phyloP scores from a whole-genome alignment of 371 early-diverging fungal genomes.

The Lichtheimia corymbifera region DNA sequence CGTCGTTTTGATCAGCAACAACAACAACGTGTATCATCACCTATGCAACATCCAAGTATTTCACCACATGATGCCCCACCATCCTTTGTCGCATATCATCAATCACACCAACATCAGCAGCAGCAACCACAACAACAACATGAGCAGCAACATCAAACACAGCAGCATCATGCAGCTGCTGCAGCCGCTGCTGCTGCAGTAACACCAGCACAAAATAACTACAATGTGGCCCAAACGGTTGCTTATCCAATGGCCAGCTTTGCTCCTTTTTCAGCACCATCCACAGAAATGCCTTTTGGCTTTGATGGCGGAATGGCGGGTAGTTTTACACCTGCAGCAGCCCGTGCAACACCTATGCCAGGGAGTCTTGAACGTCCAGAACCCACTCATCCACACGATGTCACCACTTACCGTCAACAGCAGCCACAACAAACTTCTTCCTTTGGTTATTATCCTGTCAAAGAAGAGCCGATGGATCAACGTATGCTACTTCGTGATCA shows the following conservation, averaged over 20 bases:
- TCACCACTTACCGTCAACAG: conserved; percentile 6
- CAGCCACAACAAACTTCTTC: conserved; percentile 1
- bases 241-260: conserved; percentile 12
- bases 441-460: conserved; percentile 9
- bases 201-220: conserved; percentile 1
- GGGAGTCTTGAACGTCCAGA: conserved; percentile 12
- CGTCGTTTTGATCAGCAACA: conserved; percentile 13
- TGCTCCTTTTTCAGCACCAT: conserved; percentile 12
- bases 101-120: conserved; percentile 16
- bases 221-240: conserved; percentile 5
- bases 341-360: neutral
- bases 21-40: conserved; percentile 14
- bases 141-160: conserved; percentile 14
- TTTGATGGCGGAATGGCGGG: conserved; percentile 13
- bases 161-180: conserved; percentile 7
- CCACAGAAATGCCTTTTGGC: conserved; percentile 12
- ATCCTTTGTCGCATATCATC: conserved; percentile 9
- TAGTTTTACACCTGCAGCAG: neutral
- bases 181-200: no score
- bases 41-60: conserved; percentile 5
- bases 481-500: conserved; percentile 12
- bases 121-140: conserved; percentile 16
- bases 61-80: conserved; percentile 11
- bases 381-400: conserved; percentile 12
- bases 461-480: conserved; percentile 14